A percentile compares a stretch with the other conserved stretches of the same genome.
These are phyloP conservation scores for Penicillium pancosmium DNA, from an alignment of 495 filamentous ascomycete genomes.

Conservation along the genomic window DNA sequence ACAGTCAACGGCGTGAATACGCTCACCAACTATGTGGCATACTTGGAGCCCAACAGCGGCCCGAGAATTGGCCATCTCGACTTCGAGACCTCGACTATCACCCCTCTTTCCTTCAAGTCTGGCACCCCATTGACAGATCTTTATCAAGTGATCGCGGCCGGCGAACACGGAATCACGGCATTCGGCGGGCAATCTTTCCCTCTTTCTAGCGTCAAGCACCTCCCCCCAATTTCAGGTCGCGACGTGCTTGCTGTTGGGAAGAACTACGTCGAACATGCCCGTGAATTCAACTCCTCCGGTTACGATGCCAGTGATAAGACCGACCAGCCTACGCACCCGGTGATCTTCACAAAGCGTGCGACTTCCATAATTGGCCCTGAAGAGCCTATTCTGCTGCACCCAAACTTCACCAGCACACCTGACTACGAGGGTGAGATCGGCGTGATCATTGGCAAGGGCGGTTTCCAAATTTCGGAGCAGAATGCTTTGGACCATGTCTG, in stretches of 20 bases:
- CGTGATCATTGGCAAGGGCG: conserved; percentile 55
- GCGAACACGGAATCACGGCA: conserved; percentile 9
- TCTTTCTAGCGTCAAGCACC: conserved; percentile 40
- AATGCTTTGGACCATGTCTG: conserved; percentile 56
- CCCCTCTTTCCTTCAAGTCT: conserved; percentile 49
- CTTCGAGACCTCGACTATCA: conserved; percentile 36
- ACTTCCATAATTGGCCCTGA: conserved; percentile 54
- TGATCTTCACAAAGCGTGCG: conserved; percentile 58
- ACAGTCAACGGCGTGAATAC: conserved; percentile 4
- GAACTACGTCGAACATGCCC: conserved; percentile 57
- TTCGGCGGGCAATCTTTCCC: conserved; percentile 32
- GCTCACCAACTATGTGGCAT: conserved; percentile 28
- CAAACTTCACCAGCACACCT: conserved; percentile 49
- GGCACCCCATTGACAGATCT: conserved; percentile 50
- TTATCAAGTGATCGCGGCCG: conserved; percentile 49
- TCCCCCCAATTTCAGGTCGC: conserved; percentile 51
- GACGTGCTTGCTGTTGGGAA: conserved; percentile 58
- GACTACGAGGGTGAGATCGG: conserved; percentile 64
- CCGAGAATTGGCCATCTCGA: conserved; percentile 53
- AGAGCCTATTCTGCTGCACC: conserved; percentile 49
- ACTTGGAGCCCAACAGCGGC: conserved; percentile 18
- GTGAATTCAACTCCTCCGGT: conserved; percentile 53
- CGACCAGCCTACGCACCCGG: conserved; percentile 43
- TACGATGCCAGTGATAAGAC: conserved; percentile 52
- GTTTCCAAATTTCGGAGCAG: conserved; percentile 45